phyloP scores from a whole-genome alignment of 805 yeast species.

The Suhomyces canberraensis region DNA sequence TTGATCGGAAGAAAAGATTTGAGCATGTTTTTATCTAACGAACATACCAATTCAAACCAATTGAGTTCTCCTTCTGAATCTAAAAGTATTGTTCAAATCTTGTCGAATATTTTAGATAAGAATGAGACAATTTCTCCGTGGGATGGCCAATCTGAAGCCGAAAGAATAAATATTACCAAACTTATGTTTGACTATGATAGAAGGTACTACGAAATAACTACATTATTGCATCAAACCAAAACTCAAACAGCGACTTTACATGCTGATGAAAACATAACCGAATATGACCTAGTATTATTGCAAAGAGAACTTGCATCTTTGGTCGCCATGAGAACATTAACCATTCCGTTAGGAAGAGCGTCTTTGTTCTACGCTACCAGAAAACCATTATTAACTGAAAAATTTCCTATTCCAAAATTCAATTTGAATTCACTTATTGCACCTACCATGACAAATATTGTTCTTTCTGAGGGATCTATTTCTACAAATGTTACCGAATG shows the following conservation, averaged over 20 bases:
- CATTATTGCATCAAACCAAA: slow-evolving; percentile 65
- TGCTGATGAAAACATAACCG: slow-evolving; percentile 41
- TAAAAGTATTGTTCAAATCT: slow-evolving; percentile 41
- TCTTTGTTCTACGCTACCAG: slow-evolving; percentile 66
- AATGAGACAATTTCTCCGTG: slow-evolving; percentile 52
- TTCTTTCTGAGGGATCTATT: slow-evolving; percentile 53
- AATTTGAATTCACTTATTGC: slow-evolving; percentile 63
- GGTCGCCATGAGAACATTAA: slow-evolving; percentile 67
- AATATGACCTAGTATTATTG: slow-evolving; percentile 51
- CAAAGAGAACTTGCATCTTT: slow-evolving; percentile 59
- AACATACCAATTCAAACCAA: slow-evolving; percentile 2
- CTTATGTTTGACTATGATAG: slow-evolving; percentile 75
- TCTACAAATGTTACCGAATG: slow-evolving; percentile 55
- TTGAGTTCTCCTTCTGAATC: slow-evolving; percentile 3
- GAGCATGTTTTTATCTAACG: slow-evolving; percentile 23
- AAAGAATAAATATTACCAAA: slow-evolving; percentile 62
- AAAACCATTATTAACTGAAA: slow-evolving; percentile 79
- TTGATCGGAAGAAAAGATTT: slow-evolving; percentile 71
- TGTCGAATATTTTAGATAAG: slow-evolving; percentile 33
- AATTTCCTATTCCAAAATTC: slow-evolving; percentile 73
- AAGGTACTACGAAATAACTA: slow-evolving; percentile 72
- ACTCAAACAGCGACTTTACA: slow-evolving; percentile 51
- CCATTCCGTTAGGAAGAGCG: slow-evolving; percentile 77
- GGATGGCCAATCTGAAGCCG: slow-evolving; percentile 72
- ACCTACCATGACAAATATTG: slow-evolving; percentile 64